Evolutionary conservation across 371 early-diverging fungal genomes (phyloP).

Genomic region (Parasitella parasitica): DNA sequence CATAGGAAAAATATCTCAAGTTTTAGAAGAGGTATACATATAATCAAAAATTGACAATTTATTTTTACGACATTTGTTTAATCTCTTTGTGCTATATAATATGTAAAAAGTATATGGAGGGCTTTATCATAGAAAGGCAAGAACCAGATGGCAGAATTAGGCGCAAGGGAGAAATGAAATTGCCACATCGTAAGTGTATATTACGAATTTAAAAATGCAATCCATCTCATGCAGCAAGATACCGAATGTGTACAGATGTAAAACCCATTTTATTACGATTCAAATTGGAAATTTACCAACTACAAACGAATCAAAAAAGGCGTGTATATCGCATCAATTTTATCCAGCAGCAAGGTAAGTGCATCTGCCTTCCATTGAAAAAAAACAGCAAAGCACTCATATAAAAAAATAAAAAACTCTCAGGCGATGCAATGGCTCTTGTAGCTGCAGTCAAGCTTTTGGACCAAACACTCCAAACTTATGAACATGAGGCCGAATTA

Average conservation of each 20-base stretch:
- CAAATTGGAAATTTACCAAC: constrained; percentile 36
- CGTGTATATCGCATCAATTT: constrained; percentile 38
- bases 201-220: not conserved
- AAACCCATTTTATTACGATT: constrained; percentile 36
- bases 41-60: not conserved
- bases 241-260: too few species aligned
- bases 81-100: not conserved
- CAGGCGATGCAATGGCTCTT: constrained; percentile 45
- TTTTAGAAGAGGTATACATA: constrained; percentile 39
- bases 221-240: too few species aligned
- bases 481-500: constrained; percentile 43
- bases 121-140: constrained; percentile 35
- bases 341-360: constrained; percentile 48
- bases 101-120: constrained; percentile 36
- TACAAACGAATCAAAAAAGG: constrained; percentile 18
- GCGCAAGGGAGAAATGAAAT: constrained; percentile 42
- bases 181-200: constrained; percentile 25
- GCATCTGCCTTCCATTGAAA: too few species aligned
- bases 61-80: not conserved
- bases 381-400: too few species aligned
- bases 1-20: constrained; percentile 42
- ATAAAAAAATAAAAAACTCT: not conserved
- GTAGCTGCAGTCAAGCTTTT: constrained; percentile 42
- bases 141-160: constrained; percentile 40
- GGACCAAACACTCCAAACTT: constrained; percentile 33